A percentile compares a stretch with the other conserved stretches of the same genome.
These are phyloP conservation scores for Prillingera fragicola DNA, from an alignment of 1,284 basidiomycete species.

Conservation along the genomic window DNA sequence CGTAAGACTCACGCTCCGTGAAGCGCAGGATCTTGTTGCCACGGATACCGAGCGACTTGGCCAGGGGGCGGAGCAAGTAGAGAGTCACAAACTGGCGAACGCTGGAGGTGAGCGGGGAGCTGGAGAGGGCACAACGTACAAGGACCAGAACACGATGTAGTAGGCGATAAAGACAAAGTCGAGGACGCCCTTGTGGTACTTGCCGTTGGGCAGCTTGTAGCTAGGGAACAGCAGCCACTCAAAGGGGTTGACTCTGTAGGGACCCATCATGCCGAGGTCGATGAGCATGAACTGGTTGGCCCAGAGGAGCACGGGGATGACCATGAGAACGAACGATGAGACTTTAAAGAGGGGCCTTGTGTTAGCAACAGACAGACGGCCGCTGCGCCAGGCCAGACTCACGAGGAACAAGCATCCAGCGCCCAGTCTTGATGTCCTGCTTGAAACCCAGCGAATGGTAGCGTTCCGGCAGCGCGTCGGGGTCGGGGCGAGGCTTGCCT, in stretches of 20 bases:
- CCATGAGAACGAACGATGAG: conserved; percentile 65
- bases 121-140: conserved; percentile 40
- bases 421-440: conserved; percentile 53
- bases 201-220: conserved; percentile 56
- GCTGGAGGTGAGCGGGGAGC: conserved; percentile 20
- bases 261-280: conserved; percentile 39
- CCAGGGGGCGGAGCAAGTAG: conserved; percentile 66
- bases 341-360: too few species aligned
- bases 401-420: conserved; percentile 75
- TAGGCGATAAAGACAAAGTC: conserved; percentile 81
- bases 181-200: conserved; percentile 68
- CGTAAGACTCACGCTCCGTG: conserved; percentile 58
- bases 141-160: conserved; percentile 86
- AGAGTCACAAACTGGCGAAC: conserved; percentile 72
- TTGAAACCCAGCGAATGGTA: conserved; percentile 48
- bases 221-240: conserved; percentile 69
- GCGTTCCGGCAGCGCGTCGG: conserved; percentile 24
- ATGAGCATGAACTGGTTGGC: conserved; percentile 60
- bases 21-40: conserved; percentile 71
- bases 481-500: conserved; percentile 14
- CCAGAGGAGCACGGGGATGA: conserved; percentile 67
- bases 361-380: not conserved
- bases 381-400: conserved; percentile 26
- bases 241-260: conserved; percentile 66
- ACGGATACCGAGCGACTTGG: conserved; percentile 61